These are phyloP conservation scores for Colletotrichum tofieldiae DNA, from an alignment of 2,329 filamentous ascomycete species.

Conservation along the genomic window DNA sequence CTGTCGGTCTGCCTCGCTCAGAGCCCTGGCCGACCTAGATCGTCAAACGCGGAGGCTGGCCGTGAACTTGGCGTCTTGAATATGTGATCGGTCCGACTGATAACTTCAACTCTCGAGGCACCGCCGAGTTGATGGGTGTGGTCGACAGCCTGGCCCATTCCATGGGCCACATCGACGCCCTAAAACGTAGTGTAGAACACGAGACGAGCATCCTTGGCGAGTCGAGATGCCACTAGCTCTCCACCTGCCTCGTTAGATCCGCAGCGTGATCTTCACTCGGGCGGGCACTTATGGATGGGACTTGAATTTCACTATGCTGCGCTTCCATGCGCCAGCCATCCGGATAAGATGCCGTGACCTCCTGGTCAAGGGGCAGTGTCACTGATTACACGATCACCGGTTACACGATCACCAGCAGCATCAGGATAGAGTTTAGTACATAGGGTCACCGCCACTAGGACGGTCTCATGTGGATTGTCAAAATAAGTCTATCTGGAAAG, in stretches of 20 bases:
- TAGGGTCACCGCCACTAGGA: constrained; percentile 2
- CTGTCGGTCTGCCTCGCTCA: constrained; percentile 4
- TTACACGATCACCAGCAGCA: background rate
- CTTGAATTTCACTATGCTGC: background rate
- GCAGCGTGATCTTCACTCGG: background rate
- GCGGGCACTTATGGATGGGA: too few species aligned
- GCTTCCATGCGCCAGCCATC: background rate
- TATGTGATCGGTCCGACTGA: background rate
- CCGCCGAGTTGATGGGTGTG: background rate
- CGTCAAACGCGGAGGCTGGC: background rate
- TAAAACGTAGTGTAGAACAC: too few species aligned
- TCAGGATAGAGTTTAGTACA: background rate
- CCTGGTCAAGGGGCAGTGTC: background rate
- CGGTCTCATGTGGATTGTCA: background rate
- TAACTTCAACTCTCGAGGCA: background rate
- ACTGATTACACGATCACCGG: background rate
- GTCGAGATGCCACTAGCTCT: background rate
- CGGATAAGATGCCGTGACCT: background rate
- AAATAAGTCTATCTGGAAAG: background rate
- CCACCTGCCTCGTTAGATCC: background rate
- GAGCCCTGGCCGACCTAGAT: background rate
- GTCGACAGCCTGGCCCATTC: background rate
- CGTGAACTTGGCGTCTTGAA: background rate
- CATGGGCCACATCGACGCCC: background rate
- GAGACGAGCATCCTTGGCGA: background rate